Conservation (phyloP, 176 grass and related monocot genomes). For the Eleusine coracana region DNA sequence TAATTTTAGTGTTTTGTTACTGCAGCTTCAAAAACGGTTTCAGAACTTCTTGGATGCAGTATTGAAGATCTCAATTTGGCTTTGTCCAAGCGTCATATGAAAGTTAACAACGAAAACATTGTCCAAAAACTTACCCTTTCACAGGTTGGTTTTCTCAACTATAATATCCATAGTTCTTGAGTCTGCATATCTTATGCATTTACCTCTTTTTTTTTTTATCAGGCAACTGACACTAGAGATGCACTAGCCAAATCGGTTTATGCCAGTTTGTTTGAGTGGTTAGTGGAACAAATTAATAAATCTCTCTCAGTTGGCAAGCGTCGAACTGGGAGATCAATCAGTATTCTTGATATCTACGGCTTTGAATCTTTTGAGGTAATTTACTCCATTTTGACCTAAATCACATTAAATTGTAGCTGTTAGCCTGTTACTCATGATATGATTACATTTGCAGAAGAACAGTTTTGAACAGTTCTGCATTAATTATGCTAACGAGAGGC, state of each 20-base stretch:
- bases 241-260: conserved; percentile 93
- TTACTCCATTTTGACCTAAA: conserved; percentile 32
- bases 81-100: conserved; percentile 96
- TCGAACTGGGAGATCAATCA: conserved; percentile 91
- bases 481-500: conserved; percentile 98
- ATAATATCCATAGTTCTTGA: conserved; percentile 24
- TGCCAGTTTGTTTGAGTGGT: conserved; percentile 94
- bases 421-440: conserved; percentile 44
- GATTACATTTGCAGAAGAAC: conserved; percentile 66
- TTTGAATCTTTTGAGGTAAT: conserved; percentile 98
- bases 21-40: conserved; percentile 81
- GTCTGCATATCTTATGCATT: conserved; percentile 32
- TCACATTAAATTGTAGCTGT: conserved; percentile 35
- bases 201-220: conserved; percentile 20
- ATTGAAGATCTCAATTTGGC: conserved; percentile 71
- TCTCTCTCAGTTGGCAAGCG: conserved; percentile 88
- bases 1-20: conserved; percentile 12
- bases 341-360: conserved; percentile 98
- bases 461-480: conserved; percentile 99
- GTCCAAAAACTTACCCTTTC: conserved; percentile 96
- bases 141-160: conserved; percentile 69
- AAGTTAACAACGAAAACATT: conserved; percentile 94
- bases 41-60: conserved; percentile 92
- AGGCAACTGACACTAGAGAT: conserved; percentile 95
- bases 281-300: conserved; percentile 97